These are phyloP conservation scores for Ascochyta viciae-villosae DNA, from an alignment of 2,329 filamentous ascomycete genomes.

Conservation along the genomic window DNA sequence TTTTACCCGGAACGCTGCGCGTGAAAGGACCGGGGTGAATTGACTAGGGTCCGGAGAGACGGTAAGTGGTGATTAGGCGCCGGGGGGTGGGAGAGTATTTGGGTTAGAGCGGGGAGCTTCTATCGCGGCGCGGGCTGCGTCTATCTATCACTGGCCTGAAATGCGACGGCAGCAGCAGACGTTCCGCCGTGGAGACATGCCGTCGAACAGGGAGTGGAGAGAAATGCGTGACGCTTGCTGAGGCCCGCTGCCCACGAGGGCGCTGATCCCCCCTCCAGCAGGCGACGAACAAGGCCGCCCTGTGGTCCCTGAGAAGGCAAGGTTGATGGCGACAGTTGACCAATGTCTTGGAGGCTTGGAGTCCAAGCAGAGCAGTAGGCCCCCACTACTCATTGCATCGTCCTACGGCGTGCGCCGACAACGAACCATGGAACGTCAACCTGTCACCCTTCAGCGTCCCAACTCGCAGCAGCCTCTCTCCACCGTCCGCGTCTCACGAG, in stretches of 20 bases:
- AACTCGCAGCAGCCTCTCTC: neutral
- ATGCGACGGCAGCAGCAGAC: constrained; percentile 15
- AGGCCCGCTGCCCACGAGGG: constrained; percentile 13
- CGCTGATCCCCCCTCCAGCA: constrained; percentile 3
- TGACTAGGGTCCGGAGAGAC: constrained; percentile 13
- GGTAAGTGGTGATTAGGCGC: constrained; percentile 11
- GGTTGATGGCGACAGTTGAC: constrained; percentile 19
- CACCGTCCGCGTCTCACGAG: neutral
- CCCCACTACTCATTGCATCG: constrained; percentile 4
- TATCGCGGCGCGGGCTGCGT: constrained; percentile 5
- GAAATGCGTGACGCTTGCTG: constrained; percentile 5
- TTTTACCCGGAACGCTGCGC: constrained; percentile 7
- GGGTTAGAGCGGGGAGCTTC: constrained; percentile 11
- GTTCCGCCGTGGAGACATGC: constrained; percentile 10
- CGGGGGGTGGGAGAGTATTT: constrained; percentile 7
- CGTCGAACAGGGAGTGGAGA: constrained; percentile 8
- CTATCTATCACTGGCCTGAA: constrained; percentile 11
- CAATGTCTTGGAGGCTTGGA: constrained; percentile 16
- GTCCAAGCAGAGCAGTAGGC: constrained; percentile 5
- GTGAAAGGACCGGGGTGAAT: constrained; percentile 4
- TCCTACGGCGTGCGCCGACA: constrained; percentile 10
- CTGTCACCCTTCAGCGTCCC: constrained; percentile 10
- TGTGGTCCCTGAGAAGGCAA: constrained; percentile 8
- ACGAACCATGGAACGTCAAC: constrained; percentile 18
- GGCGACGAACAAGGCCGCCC: constrained; percentile 10